Evolutionary conservation across 176 grass and related monocot species (phyloP), one percentile per base, ranked within the genome.

Genomic region (Avena atlantica): DNA sequence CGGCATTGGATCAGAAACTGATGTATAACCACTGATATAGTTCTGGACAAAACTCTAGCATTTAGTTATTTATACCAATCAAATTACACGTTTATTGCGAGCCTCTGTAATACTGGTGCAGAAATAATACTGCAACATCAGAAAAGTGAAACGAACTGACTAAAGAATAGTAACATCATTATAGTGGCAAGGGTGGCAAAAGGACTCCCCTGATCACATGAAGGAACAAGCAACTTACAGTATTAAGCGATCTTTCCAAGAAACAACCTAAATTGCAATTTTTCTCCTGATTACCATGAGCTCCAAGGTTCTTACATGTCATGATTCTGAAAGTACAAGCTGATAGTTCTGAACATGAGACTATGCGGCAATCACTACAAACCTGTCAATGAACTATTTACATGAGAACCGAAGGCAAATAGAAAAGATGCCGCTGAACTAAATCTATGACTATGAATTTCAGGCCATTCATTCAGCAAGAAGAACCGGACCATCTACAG

Each of bases 321-420:
- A 36, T 56, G 47, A 25, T 48, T 56, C 49, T 47, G 27, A 12
- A 85, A 24, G 17, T 16, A 65, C 55, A 56, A 42, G 55, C 17
- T 53, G 27, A 8, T 61, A 20, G 58, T 74, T 87, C 42, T 80
- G 9, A 71, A 24, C 66, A 58, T 27, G 67, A 25, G 20, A 70
- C 73, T 68, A 67, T 20, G 64, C 63, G 9, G 57, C 68, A 16
- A 49, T 24, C 10, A 84, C 66, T 45, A 80, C 6, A 79, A 74
- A 50, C 63, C 7, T 83, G 63, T 50, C 10, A 82, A 79, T 44
- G 25, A 60, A 77, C 69, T 74, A 89, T 87, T 92, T 89, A 94
- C 88, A 92, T 61, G 63, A 81, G 13, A 31, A 92, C 70, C 71
- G 47, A 90, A 79, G 50, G 70, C 45, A 64, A 31, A 57, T 14